Evolutionary conservation across 495 filamentous ascomycete genomes (phyloP).

Genomic region (Penicillium longicatenatum): DNA sequence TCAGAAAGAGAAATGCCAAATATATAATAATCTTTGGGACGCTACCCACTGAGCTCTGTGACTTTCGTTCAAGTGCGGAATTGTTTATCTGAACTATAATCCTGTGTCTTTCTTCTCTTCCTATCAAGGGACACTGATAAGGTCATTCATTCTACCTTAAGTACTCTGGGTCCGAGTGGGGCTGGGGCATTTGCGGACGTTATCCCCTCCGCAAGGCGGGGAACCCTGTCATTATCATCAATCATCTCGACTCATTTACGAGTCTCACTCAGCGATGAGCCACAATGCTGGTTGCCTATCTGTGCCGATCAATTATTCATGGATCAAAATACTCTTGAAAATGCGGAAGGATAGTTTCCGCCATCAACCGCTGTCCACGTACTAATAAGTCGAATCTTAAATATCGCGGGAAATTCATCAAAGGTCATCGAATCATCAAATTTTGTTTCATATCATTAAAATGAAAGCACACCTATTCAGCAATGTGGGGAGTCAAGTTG

Average conservation of each 20-base stretch:
- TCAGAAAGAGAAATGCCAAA: background rate
- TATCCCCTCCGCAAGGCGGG: background rate
- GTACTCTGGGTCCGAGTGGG: background rate
- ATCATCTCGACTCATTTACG: background rate
- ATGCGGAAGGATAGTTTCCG: background rate
- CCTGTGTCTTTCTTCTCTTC: background rate
- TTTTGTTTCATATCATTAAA: too few relatives aligned
- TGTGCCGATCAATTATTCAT: background rate
- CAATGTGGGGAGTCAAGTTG: slow-evolving; percentile 10
- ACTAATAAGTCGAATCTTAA: background rate
- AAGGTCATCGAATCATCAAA: too few relatives aligned
- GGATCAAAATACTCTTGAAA: background rate
- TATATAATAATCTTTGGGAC: too few relatives aligned
- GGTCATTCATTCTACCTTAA: too few relatives aligned
- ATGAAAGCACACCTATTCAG: background rate
- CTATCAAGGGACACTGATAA: background rate
- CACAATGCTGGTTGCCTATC: background rate
- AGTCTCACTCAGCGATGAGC: background rate
- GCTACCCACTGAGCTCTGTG: too few relatives aligned
- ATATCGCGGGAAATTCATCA: background rate
- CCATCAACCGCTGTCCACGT: background rate
- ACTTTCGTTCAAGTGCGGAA: background rate
- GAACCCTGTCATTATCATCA: background rate
- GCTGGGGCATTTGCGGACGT: background rate
- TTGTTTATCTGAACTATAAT: background rate